Conservation (phyloP, 495 filamentous ascomycete species). For the Penicillium herquei region DNA sequence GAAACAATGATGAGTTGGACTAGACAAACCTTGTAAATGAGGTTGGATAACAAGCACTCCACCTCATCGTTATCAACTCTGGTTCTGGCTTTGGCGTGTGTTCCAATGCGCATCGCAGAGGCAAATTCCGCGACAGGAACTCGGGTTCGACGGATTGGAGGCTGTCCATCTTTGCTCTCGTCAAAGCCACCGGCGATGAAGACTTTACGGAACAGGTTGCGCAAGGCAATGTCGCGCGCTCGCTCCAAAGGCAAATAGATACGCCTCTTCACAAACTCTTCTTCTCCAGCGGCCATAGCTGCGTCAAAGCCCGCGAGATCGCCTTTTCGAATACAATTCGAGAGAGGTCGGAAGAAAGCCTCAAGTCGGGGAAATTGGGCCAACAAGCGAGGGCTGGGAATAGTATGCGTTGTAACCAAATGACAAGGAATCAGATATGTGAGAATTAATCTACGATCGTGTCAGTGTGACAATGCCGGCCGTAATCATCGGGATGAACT, state of each 20-base stretch:
- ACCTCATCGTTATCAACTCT: slow-evolving; percentile 86
- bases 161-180: slow-evolving; percentile 63
- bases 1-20: not conserved
- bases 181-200: slow-evolving; percentile 80
- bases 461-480: slow-evolving; percentile 23
- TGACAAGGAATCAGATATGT: slow-evolving; percentile 92
- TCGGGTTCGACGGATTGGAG: slow-evolving; percentile 66
- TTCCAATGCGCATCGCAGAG: slow-evolving; percentile 56
- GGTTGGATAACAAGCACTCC: slow-evolving; percentile 88
- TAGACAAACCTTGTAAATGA: slow-evolving; percentile 89
- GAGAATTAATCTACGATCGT: slow-evolving; percentile 68
- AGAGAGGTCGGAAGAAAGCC: slow-evolving; percentile 73
- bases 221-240: slow-evolving; percentile 82
- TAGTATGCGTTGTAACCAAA: slow-evolving; percentile 78
- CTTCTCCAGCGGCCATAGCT: slow-evolving; percentile 75
- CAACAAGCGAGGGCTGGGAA: slow-evolving; percentile 72
- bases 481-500: slow-evolving; percentile 20
- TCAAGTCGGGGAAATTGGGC: slow-evolving; percentile 74
- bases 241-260: slow-evolving; percentile 94
- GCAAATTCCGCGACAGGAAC: slow-evolving; percentile 80
- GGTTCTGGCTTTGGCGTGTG: slow-evolving; percentile 53
- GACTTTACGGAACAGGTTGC: slow-evolving; percentile 88
- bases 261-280: slow-evolving; percentile 88
- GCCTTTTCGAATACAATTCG: slow-evolving; percentile 71
- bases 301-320: slow-evolving; percentile 82